A percentile compares a stretch with the other conserved stretches of the same genome.
Evolutionary conservation across 805 yeast species (phyloP).

Genomic region (Metschnikowia borealis): DNA sequence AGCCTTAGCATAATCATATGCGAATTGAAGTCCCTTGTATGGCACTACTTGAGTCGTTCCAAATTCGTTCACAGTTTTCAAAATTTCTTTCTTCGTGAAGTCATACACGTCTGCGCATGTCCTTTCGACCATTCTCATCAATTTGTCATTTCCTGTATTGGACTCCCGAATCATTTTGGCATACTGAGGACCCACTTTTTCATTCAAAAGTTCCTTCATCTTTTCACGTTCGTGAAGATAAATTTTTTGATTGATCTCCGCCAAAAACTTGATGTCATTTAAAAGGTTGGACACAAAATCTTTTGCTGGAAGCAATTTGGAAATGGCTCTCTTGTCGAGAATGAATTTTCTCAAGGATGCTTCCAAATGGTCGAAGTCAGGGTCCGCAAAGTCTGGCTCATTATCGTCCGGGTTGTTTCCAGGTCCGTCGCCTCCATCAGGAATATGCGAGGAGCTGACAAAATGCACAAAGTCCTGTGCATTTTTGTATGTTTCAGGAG

Average conservation of each 20-base stretch:
- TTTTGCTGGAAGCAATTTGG: slow-evolving; percentile 90
- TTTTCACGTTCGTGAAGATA: slow-evolving; percentile 48
- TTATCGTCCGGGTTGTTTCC: slow-evolving; percentile 26
- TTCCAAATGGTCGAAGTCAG: slow-evolving; percentile 80
- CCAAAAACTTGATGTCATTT: slow-evolving; percentile 57
- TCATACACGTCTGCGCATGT: slow-evolving; percentile 57
- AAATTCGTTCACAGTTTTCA: slow-evolving; percentile 46
- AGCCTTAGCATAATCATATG: slow-evolving; percentile 63
- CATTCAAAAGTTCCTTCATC: slow-evolving; percentile 44
- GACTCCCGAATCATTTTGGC: slow-evolving; percentile 52
- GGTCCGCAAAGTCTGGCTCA: slow-evolving; percentile 37
- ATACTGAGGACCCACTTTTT: slow-evolving; percentile 59
- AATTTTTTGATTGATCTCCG: slow-evolving; percentile 58
- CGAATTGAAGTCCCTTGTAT: slow-evolving; percentile 59
- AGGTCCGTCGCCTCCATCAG: slow-evolving; percentile 33
- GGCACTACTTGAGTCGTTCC: slow-evolving; percentile 51
- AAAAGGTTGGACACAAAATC: slow-evolving; percentile 73
- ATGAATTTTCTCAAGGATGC: slow-evolving; percentile 81
- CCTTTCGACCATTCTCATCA: slow-evolving; percentile 61
- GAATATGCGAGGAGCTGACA: slow-evolving; percentile 60
- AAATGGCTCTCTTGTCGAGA: slow-evolving; percentile 80
- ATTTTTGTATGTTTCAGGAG: slow-evolving; percentile 89
- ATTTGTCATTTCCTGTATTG: slow-evolving; percentile 49
- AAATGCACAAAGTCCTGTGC: slow-evolving; percentile 92
- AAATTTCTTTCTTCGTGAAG: slow-evolving; percentile 51